Percentiles rank a stretch among this genome's conserved stretches.
phyloP scores from a whole-genome alignment of 192 early-diverging fungal genomes.

The Mycoemilia scoparia region DNA sequence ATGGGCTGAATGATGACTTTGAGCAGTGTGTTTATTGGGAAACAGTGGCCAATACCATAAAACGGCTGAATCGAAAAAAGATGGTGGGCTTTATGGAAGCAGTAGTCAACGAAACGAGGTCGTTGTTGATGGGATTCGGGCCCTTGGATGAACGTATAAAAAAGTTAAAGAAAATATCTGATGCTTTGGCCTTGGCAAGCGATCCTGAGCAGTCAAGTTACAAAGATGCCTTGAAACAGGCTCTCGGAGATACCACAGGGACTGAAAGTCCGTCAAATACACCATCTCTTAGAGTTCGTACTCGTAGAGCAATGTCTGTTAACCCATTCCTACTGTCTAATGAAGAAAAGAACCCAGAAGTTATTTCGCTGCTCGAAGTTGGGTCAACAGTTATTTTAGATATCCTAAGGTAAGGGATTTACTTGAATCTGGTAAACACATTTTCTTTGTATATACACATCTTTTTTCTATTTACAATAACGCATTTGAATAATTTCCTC shows the following conservation, averaged over 20 bases:
- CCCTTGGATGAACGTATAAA: too few species aligned
- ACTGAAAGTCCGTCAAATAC: constrained; percentile 21
- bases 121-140: too few species aligned
- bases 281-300: constrained; percentile 13
- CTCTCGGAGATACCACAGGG: constrained; percentile 17
- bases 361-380: background rate
- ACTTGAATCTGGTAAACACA: too few species aligned
- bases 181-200: background rate
- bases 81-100: too few species aligned
- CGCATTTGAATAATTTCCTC: constrained; percentile 1
- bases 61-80: background rate
- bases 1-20: constrained; percentile 29
- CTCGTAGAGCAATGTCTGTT: constrained; percentile 22
- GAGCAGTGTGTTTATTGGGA: constrained; percentile 8
- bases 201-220: background rate
- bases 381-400: background rate
- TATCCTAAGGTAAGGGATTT: too few species aligned
- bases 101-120: too few species aligned
- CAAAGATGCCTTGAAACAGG: constrained; percentile 17
- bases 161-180: background rate
- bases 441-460: too few species aligned
- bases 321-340: constrained; percentile 23
- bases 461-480: background rate
- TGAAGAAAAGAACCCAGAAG: background rate
- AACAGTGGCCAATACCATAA: background rate